Evolutionary conservation across 2,329 filamentous ascomycete genomes (phyloP), one percentile per base, ranked within the genome.

Genomic region (Pseudohalonectria lignicola): DNA sequence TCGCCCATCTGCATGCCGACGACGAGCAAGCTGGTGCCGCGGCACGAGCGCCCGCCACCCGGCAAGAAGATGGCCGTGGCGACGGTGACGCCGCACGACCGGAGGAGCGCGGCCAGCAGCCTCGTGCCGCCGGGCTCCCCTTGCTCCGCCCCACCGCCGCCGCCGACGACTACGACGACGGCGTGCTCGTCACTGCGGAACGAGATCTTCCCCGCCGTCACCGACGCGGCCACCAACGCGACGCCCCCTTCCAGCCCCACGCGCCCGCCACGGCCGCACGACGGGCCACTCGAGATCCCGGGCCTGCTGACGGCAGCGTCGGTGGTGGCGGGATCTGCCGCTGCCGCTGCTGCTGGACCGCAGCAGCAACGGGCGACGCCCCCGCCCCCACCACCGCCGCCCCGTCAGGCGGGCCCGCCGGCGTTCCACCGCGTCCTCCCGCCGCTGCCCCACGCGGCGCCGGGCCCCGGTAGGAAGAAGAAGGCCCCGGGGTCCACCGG

Each of bases 1-100:
- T 61, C 61, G 4, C 60, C 64, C 2, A 53, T 63, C 18, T 59
- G 54, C 44, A 47, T 57, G 1, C 57, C 61, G 0, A 58, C 55
- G 1, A 55, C 53, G 5, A 60, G 47, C 46, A 64, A 56, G 28
- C 45, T 60, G 11, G 47, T 57, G 3, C 57, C 60, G 10, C 51
- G 54, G n/a, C 49, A 54, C 12, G 53, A 60, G 34, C 48, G 23
- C 21, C n/a, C n/a, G n/a, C n/a, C n/a, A n/a, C n/a, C n/a, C n/a
- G n/a, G n/a, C n/a, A n/a, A n/a, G n/a, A n/a, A n/a, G n/a, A n/a
- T n/a, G n/a, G n/a, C n/a, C n/a, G n/a, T n/a, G n/a, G n/a, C n/a
- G n/a, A n/a, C n/a, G n/a, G n/a, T n/a, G n/a, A n/a, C n/a, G n/a
- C n/a, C n/a, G n/a, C n/a, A n/a, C n/a, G n/a, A n/a, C n/a, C n/a